Evolutionary conservation across 169 alveolate species (phyloP).

Genomic region (Fabrea salina): DNA sequence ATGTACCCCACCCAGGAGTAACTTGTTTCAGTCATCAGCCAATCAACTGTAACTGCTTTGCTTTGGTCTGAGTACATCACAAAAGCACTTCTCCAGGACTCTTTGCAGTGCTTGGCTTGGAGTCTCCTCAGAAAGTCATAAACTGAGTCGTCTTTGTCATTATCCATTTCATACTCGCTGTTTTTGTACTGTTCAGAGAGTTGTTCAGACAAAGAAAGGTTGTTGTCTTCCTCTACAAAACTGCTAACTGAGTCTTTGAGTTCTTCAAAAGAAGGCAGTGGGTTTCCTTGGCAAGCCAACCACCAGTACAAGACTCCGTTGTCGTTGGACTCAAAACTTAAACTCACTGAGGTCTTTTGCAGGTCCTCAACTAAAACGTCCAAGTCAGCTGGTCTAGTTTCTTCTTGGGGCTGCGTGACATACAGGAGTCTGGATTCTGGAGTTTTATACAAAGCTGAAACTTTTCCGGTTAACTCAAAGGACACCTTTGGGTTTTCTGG

Average conservation of each 20-base stretch:
- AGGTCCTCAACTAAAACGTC: too few species aligned
- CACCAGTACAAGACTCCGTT: not conserved
- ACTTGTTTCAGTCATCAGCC: not conserved
- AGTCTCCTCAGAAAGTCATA: not conserved
- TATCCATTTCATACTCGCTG: not conserved
- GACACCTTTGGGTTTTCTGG: not conserved
- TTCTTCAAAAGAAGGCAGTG: not conserved
- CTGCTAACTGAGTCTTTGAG: not conserved
- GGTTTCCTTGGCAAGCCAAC: not conserved
- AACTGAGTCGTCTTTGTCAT: not conserved
- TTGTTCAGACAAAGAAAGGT: not conserved
- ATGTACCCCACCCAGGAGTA: not conserved
- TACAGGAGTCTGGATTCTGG: not conserved
- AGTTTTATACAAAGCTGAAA: not conserved
- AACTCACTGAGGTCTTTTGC: too few species aligned
- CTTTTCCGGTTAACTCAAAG: not conserved
- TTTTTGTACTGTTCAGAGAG: not conserved
- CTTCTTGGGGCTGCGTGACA: too few species aligned
- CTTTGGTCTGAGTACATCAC: not conserved
- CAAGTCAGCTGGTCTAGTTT: too few species aligned
- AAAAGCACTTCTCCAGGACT: not conserved
- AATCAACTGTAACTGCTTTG: not conserved
- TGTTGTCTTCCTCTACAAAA: not conserved
- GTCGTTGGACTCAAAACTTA: not conserved
- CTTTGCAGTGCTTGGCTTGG: not conserved